Conservation (phyloP, 2,329 filamentous ascomycete genomes). For the Monosporascus sp. region DNA sequence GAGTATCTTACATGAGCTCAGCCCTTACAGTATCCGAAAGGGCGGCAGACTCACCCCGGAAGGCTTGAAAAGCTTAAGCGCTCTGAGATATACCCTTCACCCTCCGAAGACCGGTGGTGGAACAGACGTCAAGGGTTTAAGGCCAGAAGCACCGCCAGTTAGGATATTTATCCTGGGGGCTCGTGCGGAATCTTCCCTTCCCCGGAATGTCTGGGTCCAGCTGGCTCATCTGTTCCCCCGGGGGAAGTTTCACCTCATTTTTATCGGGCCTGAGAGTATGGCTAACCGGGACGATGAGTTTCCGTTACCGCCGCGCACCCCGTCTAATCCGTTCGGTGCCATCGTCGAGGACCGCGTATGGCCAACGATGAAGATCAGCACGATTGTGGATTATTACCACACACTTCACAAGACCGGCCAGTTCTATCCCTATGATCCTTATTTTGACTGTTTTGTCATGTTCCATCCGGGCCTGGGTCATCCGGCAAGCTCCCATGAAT, state of each 20-base stretch:
- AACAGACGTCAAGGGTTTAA: conserved; percentile 68
- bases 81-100: conserved; percentile 88
- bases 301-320: conserved; percentile 78
- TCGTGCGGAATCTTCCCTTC: conserved; percentile 93
- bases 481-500: conserved; percentile 87
- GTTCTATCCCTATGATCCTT: conserved; percentile 93
- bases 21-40: conserved; percentile 77
- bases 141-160: conserved; percentile 79
- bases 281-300: conserved; percentile 88
- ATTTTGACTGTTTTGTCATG: conserved; percentile 95
- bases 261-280: conserved; percentile 96
- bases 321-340: conserved; percentile 87
- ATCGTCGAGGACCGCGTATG: conserved; percentile 87
- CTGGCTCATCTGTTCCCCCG: conserved; percentile 92
- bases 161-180: conserved; percentile 91
- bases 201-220: conserved; percentile 90
- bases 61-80: conserved; percentile 88
- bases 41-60: conserved; percentile 76
- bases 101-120: conserved; percentile 76
- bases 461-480: conserved; percentile 97
- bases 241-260: conserved; percentile 82
- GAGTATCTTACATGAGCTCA: conserved; percentile 88
- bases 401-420: conserved; percentile 86
- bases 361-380: conserved; percentile 90
- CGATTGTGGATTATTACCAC: conserved; percentile 97